phyloP scores from a whole-genome alignment of 2,329 filamentous ascomycete species.

The Fusarium sp. region DNA sequence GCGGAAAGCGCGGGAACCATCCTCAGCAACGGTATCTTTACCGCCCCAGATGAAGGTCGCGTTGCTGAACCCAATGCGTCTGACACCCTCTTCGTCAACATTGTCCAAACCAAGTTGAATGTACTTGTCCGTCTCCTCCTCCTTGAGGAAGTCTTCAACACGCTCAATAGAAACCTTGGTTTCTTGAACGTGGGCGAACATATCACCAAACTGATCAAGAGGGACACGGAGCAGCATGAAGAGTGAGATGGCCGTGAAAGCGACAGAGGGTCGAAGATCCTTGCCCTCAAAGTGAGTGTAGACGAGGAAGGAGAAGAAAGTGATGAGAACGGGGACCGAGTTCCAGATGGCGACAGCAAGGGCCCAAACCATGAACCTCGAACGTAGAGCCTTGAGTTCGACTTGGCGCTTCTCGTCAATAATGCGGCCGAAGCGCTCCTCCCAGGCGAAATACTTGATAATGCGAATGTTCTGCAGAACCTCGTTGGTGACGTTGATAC shows the following conservation, averaged over 20 bases:
- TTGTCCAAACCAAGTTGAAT: constrained; percentile 80
- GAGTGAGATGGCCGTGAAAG: constrained; percentile 95
- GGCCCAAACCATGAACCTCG: constrained; percentile 91
- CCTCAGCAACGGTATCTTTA: constrained; percentile 67
- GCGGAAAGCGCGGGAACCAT: constrained; percentile 80
- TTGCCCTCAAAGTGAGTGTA: constrained; percentile 93
- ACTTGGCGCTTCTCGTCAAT: constrained; percentile 88
- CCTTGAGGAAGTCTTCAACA: constrained; percentile 91
- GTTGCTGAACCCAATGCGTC: constrained; percentile 84
- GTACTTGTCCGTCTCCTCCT: constrained; percentile 97
- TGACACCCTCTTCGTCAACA: constrained; percentile 73
- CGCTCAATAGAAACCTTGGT: constrained; percentile 96
- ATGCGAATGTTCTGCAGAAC: constrained; percentile 97
- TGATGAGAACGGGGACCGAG: constrained; percentile 93
- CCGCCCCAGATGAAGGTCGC: constrained; percentile 92
- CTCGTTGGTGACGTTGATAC: constrained; percentile 97
- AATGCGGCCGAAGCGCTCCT: constrained; percentile 85
- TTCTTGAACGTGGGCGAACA: constrained; percentile 98
- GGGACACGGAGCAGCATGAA: constrained; percentile 95
- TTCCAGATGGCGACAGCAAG: constrained; percentile 95
- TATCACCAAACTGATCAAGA: constrained; percentile 94
- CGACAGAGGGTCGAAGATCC: constrained; percentile 88
- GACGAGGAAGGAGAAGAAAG: constrained; percentile 93
- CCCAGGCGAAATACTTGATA: constrained; percentile 99
- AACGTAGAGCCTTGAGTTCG: constrained; percentile 82